A percentile compares a stretch with the other conserved stretches of the same genome.
These are phyloP conservation scores for Colletotrichum cordylinicola DNA, from an alignment of 2,329 filamentous ascomycete species.

Conservation along the genomic window DNA sequence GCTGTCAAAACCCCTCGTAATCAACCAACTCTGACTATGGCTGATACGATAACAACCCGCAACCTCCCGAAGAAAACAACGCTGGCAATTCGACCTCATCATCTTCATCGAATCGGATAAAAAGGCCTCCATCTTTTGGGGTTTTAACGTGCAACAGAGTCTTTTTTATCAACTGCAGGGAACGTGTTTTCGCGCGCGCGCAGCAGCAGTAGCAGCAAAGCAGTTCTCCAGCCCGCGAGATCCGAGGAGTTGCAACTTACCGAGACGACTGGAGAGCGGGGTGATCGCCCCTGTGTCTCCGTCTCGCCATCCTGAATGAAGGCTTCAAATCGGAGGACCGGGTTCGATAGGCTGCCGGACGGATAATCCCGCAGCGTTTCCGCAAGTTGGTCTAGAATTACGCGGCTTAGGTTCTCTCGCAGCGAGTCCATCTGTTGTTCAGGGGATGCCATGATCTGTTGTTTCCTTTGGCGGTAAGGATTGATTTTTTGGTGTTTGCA, in stretches of 20 bases:
- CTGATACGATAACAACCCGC: background rate
- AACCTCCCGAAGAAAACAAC: background rate
- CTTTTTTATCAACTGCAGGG: background rate
- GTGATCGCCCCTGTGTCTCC: slow-evolving; percentile 11
- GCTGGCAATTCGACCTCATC: background rate
- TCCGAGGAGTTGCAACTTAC: slow-evolving; percentile 7
- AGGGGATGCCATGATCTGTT: slow-evolving; percentile 18
- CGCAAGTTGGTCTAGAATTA: slow-evolving; percentile 22
- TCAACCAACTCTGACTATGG: background rate
- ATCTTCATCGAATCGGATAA: background rate
- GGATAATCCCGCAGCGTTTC: slow-evolving; percentile 22
- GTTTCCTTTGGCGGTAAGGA: background rate
- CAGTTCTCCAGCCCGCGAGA: background rate
- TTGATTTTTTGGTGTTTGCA: background rate
- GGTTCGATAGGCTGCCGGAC: slow-evolving; percentile 19
- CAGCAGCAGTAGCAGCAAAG: background rate
- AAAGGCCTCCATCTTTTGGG: background rate
- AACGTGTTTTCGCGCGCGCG: background rate
- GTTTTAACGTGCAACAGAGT: background rate
- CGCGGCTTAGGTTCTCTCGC: slow-evolving; percentile 19
- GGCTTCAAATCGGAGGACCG: slow-evolving; percentile 22
- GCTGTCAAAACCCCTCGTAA: background rate
- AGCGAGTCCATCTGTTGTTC: slow-evolving; percentile 21
- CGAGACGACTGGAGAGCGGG: slow-evolving; percentile 22
- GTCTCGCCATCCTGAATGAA: slow-evolving; percentile 23